These are phyloP conservation scores for Phytophthora lateralis DNA, from an alignment of 352 stramenopile species.

Conservation along the genomic window DNA sequence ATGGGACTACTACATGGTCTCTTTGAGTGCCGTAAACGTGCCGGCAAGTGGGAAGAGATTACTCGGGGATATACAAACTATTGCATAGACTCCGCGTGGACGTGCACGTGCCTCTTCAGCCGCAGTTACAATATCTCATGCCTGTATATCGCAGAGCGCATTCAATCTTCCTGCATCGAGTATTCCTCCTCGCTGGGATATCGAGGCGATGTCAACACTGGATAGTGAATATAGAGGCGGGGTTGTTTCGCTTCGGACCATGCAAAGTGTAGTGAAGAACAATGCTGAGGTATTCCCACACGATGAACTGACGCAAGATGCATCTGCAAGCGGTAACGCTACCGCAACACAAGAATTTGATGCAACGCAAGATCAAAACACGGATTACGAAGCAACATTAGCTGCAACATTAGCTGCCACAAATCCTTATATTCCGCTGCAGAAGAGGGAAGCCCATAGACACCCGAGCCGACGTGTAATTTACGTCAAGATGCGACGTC, in stretches of 20 bases:
- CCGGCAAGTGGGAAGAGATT: too few relatives aligned
- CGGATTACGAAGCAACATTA: not conserved
- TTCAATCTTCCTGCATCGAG: not conserved
- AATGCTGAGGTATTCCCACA: not conserved
- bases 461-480: not conserved
- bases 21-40: not conserved
- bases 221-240: not conserved
- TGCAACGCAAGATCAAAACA: not conserved
- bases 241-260: not conserved
- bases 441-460: not conserved
- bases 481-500: constrained; percentile 3
- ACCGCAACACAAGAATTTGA: not conserved
- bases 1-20: constrained; percentile 5
- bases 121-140: not conserved
- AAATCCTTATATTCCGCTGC: not conserved
- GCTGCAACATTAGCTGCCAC: not conserved
- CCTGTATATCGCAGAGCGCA: not conserved
- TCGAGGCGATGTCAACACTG: not conserved
- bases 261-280: not conserved
- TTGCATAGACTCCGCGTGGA: not conserved
- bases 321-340: not conserved
- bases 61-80: too few relatives aligned
- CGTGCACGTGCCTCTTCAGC: not conserved
- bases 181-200: not conserved
- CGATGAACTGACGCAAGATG: not conserved